Evolutionary conservation across 108 stramenopile genomes (phyloP), one percentile per base, ranked within the genome.

Genomic region (Nitzschia putrida): DNA sequence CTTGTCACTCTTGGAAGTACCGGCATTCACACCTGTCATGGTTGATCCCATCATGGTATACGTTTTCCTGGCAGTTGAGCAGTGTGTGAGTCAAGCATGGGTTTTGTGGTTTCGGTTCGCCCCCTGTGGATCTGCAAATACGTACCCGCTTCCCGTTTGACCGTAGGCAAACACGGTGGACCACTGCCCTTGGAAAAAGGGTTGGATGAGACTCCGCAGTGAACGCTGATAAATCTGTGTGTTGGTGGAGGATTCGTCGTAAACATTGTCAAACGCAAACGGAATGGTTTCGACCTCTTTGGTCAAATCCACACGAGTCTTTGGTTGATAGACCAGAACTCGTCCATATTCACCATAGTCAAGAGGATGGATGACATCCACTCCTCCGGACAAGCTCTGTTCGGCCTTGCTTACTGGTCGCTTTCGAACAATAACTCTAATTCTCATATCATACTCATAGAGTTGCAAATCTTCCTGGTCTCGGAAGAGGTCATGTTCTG

Each of bases 261-360:
- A 97, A 3, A 92, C 91, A 79, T 98, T 97, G 79, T 99, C 98
- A 77, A 96, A 98, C 20, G 90, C 90, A 83, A 99, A 99, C 12
- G 82, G 77, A 37, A 83, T 65, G 23, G 92, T 95, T 71, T 98
- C 96, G 29, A 99, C 80, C 68, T 97, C 95, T 81, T 97, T 98
- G 54, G 95, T 95, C 83, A 99, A 79, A 80, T 99, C 98, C 25
- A 99, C 94, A 21, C 90, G 85, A 1, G 95, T 92, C 71, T 96
- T 98, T 53, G 96, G 96, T 51, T 98, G 94, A 83, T 99, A 97
- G 44, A 97, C 96, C 37, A 97, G 79, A 26, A 97, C 88, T 61
- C 63, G 76, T 29, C 93, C 93, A 56, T 86, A 78, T 57, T 80
- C 71, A 47, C 68, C 73, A 41, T 87, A 88, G 57, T 83, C 83